Evolutionary conservation across 2,329 filamentous ascomycete species (phyloP).

Genomic region (Thermoascus crustaceus): DNA sequence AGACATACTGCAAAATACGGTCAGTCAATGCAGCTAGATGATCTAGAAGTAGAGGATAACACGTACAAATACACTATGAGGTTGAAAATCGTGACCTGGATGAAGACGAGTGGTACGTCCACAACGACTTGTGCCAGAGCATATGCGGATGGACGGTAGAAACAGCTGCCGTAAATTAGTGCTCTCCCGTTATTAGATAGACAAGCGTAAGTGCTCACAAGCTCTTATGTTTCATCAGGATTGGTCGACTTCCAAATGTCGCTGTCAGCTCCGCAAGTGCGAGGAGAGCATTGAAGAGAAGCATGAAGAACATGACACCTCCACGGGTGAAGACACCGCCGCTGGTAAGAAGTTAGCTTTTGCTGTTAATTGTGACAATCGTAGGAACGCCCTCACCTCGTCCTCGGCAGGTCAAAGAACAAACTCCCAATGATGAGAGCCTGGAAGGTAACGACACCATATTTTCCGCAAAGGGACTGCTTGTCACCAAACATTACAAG

Average conservation of each 20-base stretch:
- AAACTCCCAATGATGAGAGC: conserved; percentile 41
- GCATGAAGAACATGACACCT: conserved; percentile 54
- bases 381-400: conserved; percentile 22
- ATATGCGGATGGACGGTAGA: conserved; percentile 56
- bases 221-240: conserved; percentile 61
- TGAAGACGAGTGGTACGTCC: conserved; percentile 49
- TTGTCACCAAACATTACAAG: conserved; percentile 48
- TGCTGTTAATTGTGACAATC: not conserved
- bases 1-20: conserved; percentile 37
- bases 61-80: conserved; percentile 52
- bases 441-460: conserved; percentile 40
- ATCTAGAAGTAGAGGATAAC: not conserved
- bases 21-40: conserved; percentile 4
- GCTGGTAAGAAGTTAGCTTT: conserved; percentile 17
- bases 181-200: not conserved
- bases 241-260: conserved; percentile 55
- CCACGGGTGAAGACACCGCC: conserved; percentile 52
- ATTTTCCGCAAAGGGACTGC: conserved; percentile 44
- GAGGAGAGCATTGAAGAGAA: conserved; percentile 56
- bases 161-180: conserved; percentile 37
- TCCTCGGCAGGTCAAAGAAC: conserved; percentile 48
- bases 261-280: conserved; percentile 54
- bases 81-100: conserved; percentile 53
- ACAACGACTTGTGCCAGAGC: conserved; percentile 51
- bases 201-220: conserved; percentile 41